Conservation (phyloP, 768 basidiomycete species). For the Stropharia rugosoannulata region DNA sequence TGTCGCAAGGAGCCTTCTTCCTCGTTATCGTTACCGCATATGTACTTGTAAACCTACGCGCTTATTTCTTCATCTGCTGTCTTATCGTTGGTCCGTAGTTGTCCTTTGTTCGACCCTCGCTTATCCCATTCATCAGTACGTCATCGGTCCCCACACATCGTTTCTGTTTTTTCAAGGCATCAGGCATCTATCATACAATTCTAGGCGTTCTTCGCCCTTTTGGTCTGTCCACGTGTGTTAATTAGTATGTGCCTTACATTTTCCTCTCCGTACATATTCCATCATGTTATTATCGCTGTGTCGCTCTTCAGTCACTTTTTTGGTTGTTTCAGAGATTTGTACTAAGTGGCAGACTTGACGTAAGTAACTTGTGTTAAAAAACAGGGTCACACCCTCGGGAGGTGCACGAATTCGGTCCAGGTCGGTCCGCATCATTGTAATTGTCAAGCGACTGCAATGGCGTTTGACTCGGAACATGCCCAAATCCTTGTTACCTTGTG, state of each 20-base stretch:
- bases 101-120: background rate
- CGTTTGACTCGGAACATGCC: no score
- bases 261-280: background rate
- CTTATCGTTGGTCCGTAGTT: conserved; percentile 1
- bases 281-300: conserved; percentile 2
- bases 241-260: background rate
- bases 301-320: background rate
- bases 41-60: conserved; percentile 3
- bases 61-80: background rate
- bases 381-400: no score
- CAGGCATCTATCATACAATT: background rate
- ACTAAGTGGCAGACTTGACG: background rate
- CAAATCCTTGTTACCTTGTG: no score
- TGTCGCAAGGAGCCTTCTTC: background rate
- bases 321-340: background rate
- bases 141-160: background rate
- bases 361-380: background rate
- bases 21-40: conserved; percentile 1
- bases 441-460: no score
- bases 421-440: no score
- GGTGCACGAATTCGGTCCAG: no score
- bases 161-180: background rate
- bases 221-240: background rate
- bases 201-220: background rate
- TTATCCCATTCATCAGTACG: background rate